Conservation (phyloP, 805 yeast species). For the Wickerhamomyces hampshirensis region DNA sequence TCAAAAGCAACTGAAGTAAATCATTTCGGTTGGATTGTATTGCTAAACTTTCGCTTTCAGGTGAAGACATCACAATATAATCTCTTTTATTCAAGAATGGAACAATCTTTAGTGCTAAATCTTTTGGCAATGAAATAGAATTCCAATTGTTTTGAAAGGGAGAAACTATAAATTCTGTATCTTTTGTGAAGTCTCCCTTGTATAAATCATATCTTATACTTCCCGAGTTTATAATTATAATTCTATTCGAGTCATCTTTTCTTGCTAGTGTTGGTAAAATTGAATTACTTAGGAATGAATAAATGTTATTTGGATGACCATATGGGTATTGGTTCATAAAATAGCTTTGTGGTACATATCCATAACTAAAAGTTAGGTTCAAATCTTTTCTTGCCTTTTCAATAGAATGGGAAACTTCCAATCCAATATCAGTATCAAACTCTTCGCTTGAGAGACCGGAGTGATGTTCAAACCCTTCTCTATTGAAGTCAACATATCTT, state of each 20-base stretch:
- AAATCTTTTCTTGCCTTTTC: slow-evolving; percentile 39
- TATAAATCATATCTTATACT: slow-evolving; percentile 82
- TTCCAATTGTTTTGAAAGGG: slow-evolving; percentile 85
- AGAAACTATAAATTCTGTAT: slow-evolving; percentile 75
- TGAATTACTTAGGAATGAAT: slow-evolving; percentile 49
- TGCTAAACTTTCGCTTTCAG: too few species aligned
- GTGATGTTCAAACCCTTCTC: slow-evolving; percentile 66
- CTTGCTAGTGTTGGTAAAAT: slow-evolving; percentile 46
- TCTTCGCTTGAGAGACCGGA: slow-evolving; percentile 24
- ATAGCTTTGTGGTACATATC: slow-evolving; percentile 63
- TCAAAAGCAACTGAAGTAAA: too few species aligned
- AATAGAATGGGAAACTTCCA: slow-evolving; percentile 41
- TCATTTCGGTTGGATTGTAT: neutral
- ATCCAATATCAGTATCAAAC: slow-evolving; percentile 57
- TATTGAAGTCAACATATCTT: slow-evolving; percentile 79
- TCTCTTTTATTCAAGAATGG: slow-evolving; percentile 51
- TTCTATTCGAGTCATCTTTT: slow-evolving; percentile 32
- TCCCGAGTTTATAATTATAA: slow-evolving; percentile 78
- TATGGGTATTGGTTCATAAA: slow-evolving; percentile 64
- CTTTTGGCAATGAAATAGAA: slow-evolving; percentile 53
- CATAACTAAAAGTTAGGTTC: slow-evolving; percentile 51
- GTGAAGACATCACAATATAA: slow-evolving; percentile 32
- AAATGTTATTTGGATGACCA: slow-evolving; percentile 52
- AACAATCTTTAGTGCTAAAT: slow-evolving; percentile 50
- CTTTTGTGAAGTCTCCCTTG: slow-evolving; percentile 77